A percentile compares a stretch with the other conserved stretches of the same genome.
Evolutionary conservation across 805 yeast genomes (phyloP).

Genomic region (Candida succiphila): DNA sequence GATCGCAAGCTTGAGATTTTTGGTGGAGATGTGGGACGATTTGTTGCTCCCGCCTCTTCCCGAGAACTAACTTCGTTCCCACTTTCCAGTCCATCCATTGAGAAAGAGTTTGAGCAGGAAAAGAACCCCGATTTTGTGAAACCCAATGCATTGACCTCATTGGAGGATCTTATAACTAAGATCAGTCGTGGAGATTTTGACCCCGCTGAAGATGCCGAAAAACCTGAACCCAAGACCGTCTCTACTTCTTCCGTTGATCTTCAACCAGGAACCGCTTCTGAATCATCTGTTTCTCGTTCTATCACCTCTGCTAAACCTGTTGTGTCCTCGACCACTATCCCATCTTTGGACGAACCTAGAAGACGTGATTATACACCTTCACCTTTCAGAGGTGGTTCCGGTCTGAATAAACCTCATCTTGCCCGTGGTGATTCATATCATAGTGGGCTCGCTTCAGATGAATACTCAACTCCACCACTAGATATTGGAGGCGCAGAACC

Average conservation of each 20-base stretch:
- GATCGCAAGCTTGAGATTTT: slow-evolving; percentile 6
- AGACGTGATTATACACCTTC: slow-evolving; percentile 7
- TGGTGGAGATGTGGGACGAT: slow-evolving; percentile 22
- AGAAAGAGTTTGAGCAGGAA: slow-evolving; percentile 1
- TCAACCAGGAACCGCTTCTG: slow-evolving; percentile 33
- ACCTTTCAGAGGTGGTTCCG: slow-evolving; percentile 21
- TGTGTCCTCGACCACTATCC: slow-evolving; percentile 1
- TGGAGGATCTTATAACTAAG: slow-evolving; percentile 21
- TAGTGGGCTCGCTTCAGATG: slow-evolving; percentile 38
- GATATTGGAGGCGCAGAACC: too few species aligned
- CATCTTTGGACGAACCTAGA: slow-evolving; percentile 1
- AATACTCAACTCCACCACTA: slow-evolving; percentile 18
- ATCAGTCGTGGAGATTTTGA: slow-evolving; percentile 21
- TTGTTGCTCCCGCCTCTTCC: slow-evolving; percentile 24
- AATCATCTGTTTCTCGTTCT: slow-evolving; percentile 27
- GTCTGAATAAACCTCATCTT: slow-evolving; percentile 42
- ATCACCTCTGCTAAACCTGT: slow-evolving; percentile 1
- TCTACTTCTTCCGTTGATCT: slow-evolving; percentile 4
- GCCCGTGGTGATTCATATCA: slow-evolving; percentile 76
- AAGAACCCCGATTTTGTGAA: slow-evolving; percentile 9
- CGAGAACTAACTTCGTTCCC: slow-evolving; percentile 7
- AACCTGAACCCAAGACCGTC: slow-evolving; percentile 5
- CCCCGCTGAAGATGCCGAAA: slow-evolving; percentile 5
- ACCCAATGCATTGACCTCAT: slow-evolving; percentile 16
- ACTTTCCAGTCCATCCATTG: neutral